A percentile compares a stretch with the other conserved stretches of the same genome.
phyloP scores from a whole-genome alignment of 2,329 filamentous ascomycete genomes.

The Cladophialophora exuberans region DNA sequence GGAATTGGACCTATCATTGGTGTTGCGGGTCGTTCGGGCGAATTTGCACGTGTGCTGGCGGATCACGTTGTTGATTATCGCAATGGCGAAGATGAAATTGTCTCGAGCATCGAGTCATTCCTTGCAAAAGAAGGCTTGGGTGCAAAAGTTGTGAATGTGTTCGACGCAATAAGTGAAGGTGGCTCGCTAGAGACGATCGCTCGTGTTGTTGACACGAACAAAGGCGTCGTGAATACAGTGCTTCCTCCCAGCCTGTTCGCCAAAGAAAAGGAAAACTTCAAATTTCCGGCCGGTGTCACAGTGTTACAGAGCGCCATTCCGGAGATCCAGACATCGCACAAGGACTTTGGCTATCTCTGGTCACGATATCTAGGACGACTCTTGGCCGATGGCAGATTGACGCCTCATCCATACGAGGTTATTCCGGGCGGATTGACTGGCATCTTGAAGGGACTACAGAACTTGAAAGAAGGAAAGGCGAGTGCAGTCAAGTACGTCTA shows the following conservation, averaged over 20 bases:
- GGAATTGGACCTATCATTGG: neutral
- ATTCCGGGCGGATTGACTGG: neutral
- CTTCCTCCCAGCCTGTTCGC: neutral
- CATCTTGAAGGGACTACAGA: neutral
- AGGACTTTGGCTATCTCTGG: neutral
- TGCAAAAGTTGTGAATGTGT: neutral
- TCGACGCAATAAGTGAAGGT: neutral
- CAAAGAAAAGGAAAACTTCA: neutral
- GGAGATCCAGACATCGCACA: neutral
- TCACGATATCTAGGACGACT: neutral
- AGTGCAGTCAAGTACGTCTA: neutral
- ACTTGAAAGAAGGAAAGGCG: constrained; percentile 34
- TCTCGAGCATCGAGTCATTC: neutral
- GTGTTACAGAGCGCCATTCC: neutral
- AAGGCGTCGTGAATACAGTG: neutral
- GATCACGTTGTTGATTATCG: neutral
- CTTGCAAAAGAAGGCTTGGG: neutral
- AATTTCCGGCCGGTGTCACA: no score
- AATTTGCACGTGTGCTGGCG: neutral
- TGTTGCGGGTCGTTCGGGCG: neutral
- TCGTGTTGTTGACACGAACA: neutral
- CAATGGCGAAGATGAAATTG: no score
- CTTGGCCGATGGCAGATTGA: neutral
- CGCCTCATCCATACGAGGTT: neutral
- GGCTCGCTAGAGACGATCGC: neutral